Conservation (phyloP, 2,329 filamentous ascomycete genomes). For the Colletotrichum chlorophyti region DNA sequence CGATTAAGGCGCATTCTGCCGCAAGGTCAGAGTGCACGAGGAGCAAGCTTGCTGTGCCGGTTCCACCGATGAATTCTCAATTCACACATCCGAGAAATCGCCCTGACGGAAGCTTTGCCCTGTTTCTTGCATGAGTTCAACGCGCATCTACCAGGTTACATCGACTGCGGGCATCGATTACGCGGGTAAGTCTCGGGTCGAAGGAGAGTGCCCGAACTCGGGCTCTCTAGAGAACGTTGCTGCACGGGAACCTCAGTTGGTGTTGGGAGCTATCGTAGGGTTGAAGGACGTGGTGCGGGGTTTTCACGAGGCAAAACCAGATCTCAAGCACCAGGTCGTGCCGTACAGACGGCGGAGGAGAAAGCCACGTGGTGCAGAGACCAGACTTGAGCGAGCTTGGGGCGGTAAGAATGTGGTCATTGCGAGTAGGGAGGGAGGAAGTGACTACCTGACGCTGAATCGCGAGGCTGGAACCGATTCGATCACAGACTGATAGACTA, state of each 20-base stretch:
- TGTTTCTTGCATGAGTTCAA: slow-evolving; percentile 39
- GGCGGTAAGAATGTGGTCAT: slow-evolving; percentile 25
- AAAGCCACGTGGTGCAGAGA: slow-evolving; percentile 16
- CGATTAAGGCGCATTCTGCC: too few relatives aligned
- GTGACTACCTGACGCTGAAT: slow-evolving; percentile 16
- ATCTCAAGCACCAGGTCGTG: slow-evolving; percentile 17
- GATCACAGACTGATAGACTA: slow-evolving; percentile 12
- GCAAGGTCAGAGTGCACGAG: too few relatives aligned
- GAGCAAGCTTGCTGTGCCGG: too few relatives aligned
- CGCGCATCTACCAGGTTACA: slow-evolving; percentile 36
- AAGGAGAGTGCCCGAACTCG: slow-evolving; percentile 21
- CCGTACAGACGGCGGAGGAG: slow-evolving; percentile 27
- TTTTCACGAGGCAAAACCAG: slow-evolving; percentile 16
- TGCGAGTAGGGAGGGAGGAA: slow-evolving; percentile 10
- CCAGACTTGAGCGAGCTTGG: slow-evolving; percentile 29
- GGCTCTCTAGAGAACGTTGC: slow-evolving; percentile 33
- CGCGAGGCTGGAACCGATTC: slow-evolving; percentile 12
- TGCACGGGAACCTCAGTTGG: slow-evolving; percentile 26
- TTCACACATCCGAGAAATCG: background rate
- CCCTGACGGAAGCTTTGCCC: slow-evolving; percentile 1
- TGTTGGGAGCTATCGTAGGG: slow-evolving; percentile 27
- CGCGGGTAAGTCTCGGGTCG: slow-evolving; percentile 30
- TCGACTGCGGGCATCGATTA: slow-evolving; percentile 38
- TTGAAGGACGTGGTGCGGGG: slow-evolving; percentile 15
- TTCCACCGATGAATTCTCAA: slow-evolving; percentile 32